Conservation (phyloP, 306 rosid genomes). For the Chamaecrista fasciculata region DNA sequence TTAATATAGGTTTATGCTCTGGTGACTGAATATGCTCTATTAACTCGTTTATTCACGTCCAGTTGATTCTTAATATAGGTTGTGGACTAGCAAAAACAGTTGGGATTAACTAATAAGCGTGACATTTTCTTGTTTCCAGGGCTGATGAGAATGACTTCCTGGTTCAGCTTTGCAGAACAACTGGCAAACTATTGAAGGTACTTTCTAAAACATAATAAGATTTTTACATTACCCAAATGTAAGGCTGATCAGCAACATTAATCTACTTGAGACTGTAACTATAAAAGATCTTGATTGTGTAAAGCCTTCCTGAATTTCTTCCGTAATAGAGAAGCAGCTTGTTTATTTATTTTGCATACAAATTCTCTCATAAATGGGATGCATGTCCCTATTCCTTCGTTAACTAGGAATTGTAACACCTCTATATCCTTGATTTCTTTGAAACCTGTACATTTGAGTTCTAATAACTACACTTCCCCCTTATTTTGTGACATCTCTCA, state of each 20-base stretch:
- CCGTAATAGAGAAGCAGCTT: neutral
- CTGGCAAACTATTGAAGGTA: slow-evolving; percentile 86
- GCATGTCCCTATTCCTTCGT: neutral
- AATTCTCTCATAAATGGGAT: neutral
- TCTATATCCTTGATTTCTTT: neutral
- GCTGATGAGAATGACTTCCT: slow-evolving; percentile 81
- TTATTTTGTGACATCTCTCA: neutral
- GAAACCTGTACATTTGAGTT: neutral
- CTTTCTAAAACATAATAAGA: neutral
- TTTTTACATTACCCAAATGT: neutral
- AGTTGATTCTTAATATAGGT: neutral
- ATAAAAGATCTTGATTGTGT: neutral
- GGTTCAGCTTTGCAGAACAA: slow-evolving; percentile 71
- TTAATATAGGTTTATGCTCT: too few species aligned
- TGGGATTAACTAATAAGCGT: slow-evolving; percentile 2
- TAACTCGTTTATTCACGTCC: too few species aligned
- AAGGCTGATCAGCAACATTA: neutral
- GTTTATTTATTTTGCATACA: neutral
- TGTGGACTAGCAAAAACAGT: neutral
- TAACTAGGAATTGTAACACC: neutral
- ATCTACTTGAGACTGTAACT: neutral
- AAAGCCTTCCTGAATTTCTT: neutral
- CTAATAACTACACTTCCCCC: neutral
- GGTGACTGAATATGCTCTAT: too few species aligned
- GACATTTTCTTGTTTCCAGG: slow-evolving; percentile 45